phyloP scores from a whole-genome alignment of 1,139 yeast species.

The Lipomyces yarrowii region DNA sequence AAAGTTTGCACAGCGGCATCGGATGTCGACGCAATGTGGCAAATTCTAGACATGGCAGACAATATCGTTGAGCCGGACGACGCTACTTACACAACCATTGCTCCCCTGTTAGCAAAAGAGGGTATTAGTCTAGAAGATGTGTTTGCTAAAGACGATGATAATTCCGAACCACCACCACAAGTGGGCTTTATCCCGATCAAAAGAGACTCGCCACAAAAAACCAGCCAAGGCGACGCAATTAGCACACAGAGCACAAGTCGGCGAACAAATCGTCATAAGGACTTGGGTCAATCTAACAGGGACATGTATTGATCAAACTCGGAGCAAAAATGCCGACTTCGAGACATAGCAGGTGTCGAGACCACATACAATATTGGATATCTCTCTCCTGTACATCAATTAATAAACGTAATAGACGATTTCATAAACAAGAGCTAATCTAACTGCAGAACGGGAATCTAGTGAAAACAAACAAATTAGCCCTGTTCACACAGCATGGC shows the following conservation, averaged over 20 bases:
- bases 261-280: background rate
- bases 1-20: conserved; percentile 11
- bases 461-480: background rate
- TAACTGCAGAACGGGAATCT: background rate
- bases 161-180: background rate
- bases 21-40: conserved; percentile 15
- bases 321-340: no score
- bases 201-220: background rate
- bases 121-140: conserved; percentile 5
- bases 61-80: conserved; percentile 12
- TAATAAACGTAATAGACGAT: background rate
- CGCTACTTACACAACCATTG: conserved; percentile 3
- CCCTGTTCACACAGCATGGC: background rate
- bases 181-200: background rate
- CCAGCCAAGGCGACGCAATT: no score
- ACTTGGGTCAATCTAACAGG: background rate
- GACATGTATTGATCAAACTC: no score
- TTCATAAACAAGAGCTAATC: background rate
- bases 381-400: background rate
- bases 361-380: background rate
- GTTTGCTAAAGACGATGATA: background rate
- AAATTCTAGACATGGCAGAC: conserved; percentile 13
- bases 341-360: background rate
- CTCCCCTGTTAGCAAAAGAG: background rate
- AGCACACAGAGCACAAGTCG: background rate